A percentile compares a stretch with the other conserved stretches of the same genome.
These are phyloP conservation scores for Hypholoma sublateritium DNA, from an alignment of 768 basidiomycete genomes.

Conservation along the genomic window DNA sequence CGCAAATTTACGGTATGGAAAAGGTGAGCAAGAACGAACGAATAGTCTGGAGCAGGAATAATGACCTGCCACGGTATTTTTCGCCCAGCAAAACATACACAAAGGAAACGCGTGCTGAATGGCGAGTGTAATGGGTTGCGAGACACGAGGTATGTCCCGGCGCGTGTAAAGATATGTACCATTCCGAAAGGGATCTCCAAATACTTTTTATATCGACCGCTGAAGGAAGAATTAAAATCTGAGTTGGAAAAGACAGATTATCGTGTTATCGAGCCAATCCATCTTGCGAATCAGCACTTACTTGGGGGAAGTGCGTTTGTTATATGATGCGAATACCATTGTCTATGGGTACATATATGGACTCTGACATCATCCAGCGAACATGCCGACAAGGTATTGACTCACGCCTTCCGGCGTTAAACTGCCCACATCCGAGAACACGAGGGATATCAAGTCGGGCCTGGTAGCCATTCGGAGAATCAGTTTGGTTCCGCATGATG, in stretches of 20 bases:
- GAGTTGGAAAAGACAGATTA: conserved; percentile 28
- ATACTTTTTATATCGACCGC: conserved; percentile 17
- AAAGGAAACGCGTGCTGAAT: background rate
- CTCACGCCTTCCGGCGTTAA: conserved; percentile 92
- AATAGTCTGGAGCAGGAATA: background rate
- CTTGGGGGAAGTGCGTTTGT: conserved; percentile 7
- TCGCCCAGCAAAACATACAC: background rate
- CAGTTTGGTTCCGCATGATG: conserved; percentile 12
- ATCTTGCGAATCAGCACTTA: conserved; percentile 23
- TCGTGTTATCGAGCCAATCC: conserved; percentile 36
- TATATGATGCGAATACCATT: conserved; percentile 16
- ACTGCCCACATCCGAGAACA: conserved; percentile 93
- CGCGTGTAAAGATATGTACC: conserved; percentile 9
- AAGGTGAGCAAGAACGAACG: background rate
- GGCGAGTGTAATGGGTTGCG: background rate
- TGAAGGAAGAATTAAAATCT: conserved; percentile 15
- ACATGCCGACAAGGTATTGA: conserved; percentile 95
- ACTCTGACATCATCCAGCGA: conserved; percentile 55
- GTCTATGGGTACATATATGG: conserved; percentile 10
- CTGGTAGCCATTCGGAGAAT: conserved; percentile 35
- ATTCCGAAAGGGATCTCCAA: conserved; percentile 17
- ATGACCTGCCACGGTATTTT: background rate
- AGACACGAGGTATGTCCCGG: conserved; percentile 2
- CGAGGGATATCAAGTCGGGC: conserved; percentile 90
- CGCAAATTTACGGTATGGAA: background rate